Evolutionary conservation across 805 yeast genomes (phyloP).

Genomic region (Helenozyma rhizophorensis): DNA sequence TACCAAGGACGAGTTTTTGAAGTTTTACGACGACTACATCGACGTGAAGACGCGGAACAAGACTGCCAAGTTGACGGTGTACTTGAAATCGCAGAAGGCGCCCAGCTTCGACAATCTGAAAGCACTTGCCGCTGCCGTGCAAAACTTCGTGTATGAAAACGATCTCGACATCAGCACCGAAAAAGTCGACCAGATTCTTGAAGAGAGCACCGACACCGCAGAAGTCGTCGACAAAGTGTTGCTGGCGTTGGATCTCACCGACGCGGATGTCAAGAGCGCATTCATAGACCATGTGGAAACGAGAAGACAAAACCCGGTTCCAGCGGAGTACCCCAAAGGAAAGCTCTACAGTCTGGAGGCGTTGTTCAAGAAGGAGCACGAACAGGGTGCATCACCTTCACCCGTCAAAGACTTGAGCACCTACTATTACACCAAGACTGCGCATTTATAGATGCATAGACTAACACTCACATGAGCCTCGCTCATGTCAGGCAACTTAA

Average conservation of each 20-base stretch:
- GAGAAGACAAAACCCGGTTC: conserved; percentile 24
- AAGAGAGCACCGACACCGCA: conserved; percentile 5
- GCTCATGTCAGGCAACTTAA: too few species aligned
- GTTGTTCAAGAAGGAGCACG: conserved; percentile 51
- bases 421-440: conserved; percentile 22
- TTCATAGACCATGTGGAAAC: conserved; percentile 14
- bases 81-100: conserved; percentile 50
- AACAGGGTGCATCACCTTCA: conserved; percentile 56
- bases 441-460: conserved; percentile 11
- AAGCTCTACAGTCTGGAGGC: conserved; percentile 40
- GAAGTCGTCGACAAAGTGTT: conserved; percentile 16
- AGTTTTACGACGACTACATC: conserved; percentile 48
- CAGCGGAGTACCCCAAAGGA: conserved; percentile 48
- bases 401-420: conserved; percentile 37
- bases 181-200: conserved; percentile 16
- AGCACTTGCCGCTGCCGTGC: conserved; percentile 22
- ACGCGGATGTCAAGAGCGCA: conserved; percentile 1
- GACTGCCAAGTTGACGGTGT: conserved; percentile 21
- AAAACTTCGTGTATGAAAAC: conserved; percentile 21
- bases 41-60: conserved; percentile 11
- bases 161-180: conserved; percentile 22
- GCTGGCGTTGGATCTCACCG: background rate
- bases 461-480: too few species aligned
- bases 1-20: conserved; percentile 52
- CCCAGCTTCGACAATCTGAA: conserved; percentile 17